These are phyloP conservation scores for Zygotorulaspora sp. DNA, from an alignment of 805 yeast genomes.

Conservation along the genomic window DNA sequence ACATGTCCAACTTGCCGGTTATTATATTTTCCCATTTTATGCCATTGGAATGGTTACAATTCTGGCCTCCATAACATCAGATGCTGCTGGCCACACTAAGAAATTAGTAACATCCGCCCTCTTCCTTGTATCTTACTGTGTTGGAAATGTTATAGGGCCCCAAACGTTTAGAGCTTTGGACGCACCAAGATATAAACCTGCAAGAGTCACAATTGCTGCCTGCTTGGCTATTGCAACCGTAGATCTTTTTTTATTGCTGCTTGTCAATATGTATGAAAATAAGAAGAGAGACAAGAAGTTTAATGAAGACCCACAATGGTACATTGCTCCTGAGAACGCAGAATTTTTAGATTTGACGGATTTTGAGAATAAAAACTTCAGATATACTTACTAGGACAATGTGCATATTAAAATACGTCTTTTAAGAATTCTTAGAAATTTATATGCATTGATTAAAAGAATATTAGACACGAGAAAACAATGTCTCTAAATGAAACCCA, in stretches of 20 bases:
- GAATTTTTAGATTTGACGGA: slow-evolving; percentile 45
- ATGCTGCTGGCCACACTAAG: slow-evolving; percentile 71
- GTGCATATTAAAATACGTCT: too few relatives aligned
- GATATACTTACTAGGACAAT: slow-evolving; percentile 35
- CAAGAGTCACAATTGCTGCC: slow-evolving; percentile 48
- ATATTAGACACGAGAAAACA: too few relatives aligned
- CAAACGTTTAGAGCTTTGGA: slow-evolving; percentile 58
- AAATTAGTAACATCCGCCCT: slow-evolving; percentile 55
- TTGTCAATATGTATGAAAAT: slow-evolving; percentile 39
- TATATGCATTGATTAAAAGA: too few relatives aligned
- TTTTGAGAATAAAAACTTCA: slow-evolving; percentile 40
- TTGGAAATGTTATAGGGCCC: slow-evolving; percentile 68
- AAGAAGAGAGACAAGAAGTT: slow-evolving; percentile 38
- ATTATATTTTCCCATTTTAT: slow-evolving; percentile 34
- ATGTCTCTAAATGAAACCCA: too few relatives aligned
- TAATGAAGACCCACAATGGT: slow-evolving; percentile 7
- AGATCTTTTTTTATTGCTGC: slow-evolving; percentile 31
- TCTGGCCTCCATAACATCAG: slow-evolving; percentile 37
- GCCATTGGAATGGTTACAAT: slow-evolving; percentile 37
- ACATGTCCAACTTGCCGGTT: slow-evolving; percentile 39
- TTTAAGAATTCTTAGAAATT: too few relatives aligned
- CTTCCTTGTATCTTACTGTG: slow-evolving; percentile 58
- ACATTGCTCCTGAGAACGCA: slow-evolving; percentile 22
- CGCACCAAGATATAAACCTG: slow-evolving; percentile 55
- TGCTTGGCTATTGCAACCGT: slow-evolving; percentile 42